Base-by-base conservation (phyloP, 441 rosid species). In the Lepidium campestre region DNA sequence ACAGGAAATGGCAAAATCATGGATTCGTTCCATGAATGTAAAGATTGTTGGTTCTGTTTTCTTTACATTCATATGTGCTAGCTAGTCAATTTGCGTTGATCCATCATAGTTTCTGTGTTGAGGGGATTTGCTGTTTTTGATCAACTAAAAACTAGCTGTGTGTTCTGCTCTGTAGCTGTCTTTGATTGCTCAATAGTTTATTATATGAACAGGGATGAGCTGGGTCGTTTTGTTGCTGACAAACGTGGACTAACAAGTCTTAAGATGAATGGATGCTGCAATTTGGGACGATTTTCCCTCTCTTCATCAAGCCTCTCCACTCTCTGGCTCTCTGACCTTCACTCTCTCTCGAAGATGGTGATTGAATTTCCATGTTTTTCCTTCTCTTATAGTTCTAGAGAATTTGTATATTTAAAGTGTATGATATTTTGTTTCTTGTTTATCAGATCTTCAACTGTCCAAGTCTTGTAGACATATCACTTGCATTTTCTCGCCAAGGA, bases 191-290 rank as follows among this genome's bases (percentile, higher is more conserved):
- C 3, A 27, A 31, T 56, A 50, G 34, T 20, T 8, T 54, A 4
- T 80, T 46, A 68, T 46, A 14, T 64, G 39, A 79, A 75, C 75
- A 91, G 99, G 34, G 91, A 89, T 77, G 99, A 91, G 75, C 56
- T 94, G 62, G 80, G 83, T 75, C 97, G 97, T 46, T 94, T 91
- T 89, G 97, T 94, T 69, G 89, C 98, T 45, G 87, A 88, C 72
- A 91, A 84, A 72, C 89, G 86, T 67, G 88, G 94, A 75, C 90
- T 89, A 14, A 74, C 77, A 61, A 82, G 76, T 76, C 90, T 94
- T 70, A 91, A 89, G 86, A 88, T 94, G 97, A 96, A 89, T 77
- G 97, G 98, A 13, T 91, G 98, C 77, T 79, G 91, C 55, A 91
- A 82, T 77, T 78, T 94, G 37, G 97, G 96, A 40, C 89, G 93